Conservation (phyloP, 352 stramenopile genomes). For the Pythium aristosporum region DNA sequence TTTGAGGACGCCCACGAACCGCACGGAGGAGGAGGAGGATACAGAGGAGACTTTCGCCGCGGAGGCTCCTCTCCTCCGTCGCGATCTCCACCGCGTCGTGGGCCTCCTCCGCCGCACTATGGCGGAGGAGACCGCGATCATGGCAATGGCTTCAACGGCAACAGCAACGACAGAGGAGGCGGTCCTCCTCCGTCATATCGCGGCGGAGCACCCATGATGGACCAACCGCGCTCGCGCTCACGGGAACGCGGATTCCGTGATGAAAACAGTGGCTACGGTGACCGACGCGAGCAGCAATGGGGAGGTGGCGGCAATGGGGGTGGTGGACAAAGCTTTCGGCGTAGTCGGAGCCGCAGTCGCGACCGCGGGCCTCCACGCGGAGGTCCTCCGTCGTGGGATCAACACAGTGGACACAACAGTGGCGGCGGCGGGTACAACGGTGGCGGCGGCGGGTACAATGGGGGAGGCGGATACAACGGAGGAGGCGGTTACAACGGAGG, state of each 20-base stretch:
- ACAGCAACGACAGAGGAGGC: slow-evolving; percentile 1
- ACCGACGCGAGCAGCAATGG: slow-evolving; percentile 18
- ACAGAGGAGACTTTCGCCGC: slow-evolving; percentile 9
- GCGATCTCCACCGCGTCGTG: slow-evolving; percentile 20
- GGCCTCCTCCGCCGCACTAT: slow-evolving; percentile 19
- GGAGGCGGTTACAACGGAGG: not conserved
- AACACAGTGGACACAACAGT: slow-evolving; percentile 8
- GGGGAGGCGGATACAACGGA: not conserved
- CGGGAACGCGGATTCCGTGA: slow-evolving; percentile 23
- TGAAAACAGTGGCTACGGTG: slow-evolving; percentile 13
- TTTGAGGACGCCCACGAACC: slow-evolving; percentile 63
- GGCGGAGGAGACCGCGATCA: slow-evolving; percentile 14
- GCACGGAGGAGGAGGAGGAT: slow-evolving; percentile 6
- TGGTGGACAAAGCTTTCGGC: not conserved
- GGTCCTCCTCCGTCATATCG: slow-evolving; percentile 3
- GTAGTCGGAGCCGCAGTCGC: slow-evolving; percentile 23
- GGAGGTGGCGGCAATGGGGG: slow-evolving; percentile 2
- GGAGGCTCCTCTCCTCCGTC: slow-evolving; percentile 13
- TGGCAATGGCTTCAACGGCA: slow-evolving; percentile 3
- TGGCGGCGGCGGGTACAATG: not conserved
- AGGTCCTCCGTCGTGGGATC: slow-evolving; percentile 4
- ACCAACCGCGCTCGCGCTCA: slow-evolving; percentile 32
- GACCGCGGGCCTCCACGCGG: slow-evolving; percentile 11
- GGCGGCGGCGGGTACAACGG: slow-evolving; percentile 13
- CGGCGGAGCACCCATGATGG: slow-evolving; percentile 15